These are phyloP conservation scores for Chalciporus sp. DNA, from an alignment of 1,284 basidiomycete species.

Conservation along the genomic window DNA sequence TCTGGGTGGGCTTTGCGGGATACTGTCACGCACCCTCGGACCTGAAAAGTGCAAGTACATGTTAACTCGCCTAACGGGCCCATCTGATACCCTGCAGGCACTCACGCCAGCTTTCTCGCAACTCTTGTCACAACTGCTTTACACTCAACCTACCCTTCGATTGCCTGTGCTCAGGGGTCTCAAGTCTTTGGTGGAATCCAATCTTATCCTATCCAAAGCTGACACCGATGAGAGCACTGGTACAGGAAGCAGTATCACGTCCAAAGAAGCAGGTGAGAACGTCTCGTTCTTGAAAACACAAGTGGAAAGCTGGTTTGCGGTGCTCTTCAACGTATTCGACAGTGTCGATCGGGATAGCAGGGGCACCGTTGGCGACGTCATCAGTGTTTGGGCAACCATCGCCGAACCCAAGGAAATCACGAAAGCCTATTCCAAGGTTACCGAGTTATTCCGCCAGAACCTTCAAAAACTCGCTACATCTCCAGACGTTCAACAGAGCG, in stretches of 20 bases:
- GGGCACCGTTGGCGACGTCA: constrained; percentile 86
- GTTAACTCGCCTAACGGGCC: background rate
- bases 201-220: constrained; percentile 47
- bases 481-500: constrained; percentile 31
- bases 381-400: constrained; percentile 85
- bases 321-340: constrained; percentile 96
- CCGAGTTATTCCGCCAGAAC: constrained; percentile 76
- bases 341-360: constrained; percentile 79
- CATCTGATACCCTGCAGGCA: constrained; percentile 45
- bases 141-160: constrained; percentile 85
- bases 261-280: constrained; percentile 66
- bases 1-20: constrained; percentile 89
- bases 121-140: constrained; percentile 90
- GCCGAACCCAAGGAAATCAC: constrained; percentile 75
- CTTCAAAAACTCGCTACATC: constrained; percentile 45
- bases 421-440: constrained; percentile 82
- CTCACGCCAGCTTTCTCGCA: constrained; percentile 78
- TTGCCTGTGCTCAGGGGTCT: constrained; percentile 83
- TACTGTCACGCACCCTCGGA: constrained; percentile 76
- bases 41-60: constrained; percentile 39
- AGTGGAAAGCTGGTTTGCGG: constrained; percentile 90
- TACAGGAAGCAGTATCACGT: constrained; percentile 38
- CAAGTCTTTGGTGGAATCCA: constrained; percentile 80
- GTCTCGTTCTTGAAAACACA: constrained; percentile 76
- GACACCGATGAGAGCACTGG: constrained; percentile 25